Base-by-base conservation (phyloP, 2,329 filamentous ascomycete genomes). In the Colletotrichum noveboracense region DNA sequence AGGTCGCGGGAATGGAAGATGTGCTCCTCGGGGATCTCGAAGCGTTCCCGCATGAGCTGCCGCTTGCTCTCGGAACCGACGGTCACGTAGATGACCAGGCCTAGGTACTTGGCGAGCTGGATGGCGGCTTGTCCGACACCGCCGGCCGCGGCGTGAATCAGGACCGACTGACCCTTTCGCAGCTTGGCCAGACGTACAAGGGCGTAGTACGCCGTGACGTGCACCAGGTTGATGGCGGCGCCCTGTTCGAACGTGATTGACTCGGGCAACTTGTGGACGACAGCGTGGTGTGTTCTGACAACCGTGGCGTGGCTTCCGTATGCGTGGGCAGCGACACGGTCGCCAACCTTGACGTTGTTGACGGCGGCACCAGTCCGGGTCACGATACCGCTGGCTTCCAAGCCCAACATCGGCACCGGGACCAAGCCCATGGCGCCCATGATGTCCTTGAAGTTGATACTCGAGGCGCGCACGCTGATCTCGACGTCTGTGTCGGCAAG, bases 381-480 rank as follows among this genome's bases (percentile, higher is more conserved):
- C 24, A 80, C 76, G 38, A 80, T 61, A 12, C 79, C 80, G 8
- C 77, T 68, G 21, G 70, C 77, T 72, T 86, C 85, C 24, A 79
- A 77, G n/a, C 78, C 77, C 13, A 80, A 65, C 18, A 71, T 66
- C 26, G 74, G 64, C 64, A 81, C 80, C 7, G 80, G 78, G 28
- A 80, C 72, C 38, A 78, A 71, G 13, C 79, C 79, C 71, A 79
- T 76, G 10, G 82, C 80, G 16, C 81, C 79, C 13, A 84, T 78
- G 21, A 85, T 78, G 71, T 87, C 86, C 8, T 77, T 73, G 73
- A 84, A 85, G 66, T 84, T 85, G 26, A 86, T 66, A 10, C 82
- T 82, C 3, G 77, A 78, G 4, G 83, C 82, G 67, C 79, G 78
- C 3, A 79, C 66, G 43, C 82, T 75, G 8, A 86, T 78, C 71